Evolutionary conservation across 768 basidiomycete species (phyloP), one percentile per base, ranked within the genome.

Genomic region (Tephrocybe sp.): DNA sequence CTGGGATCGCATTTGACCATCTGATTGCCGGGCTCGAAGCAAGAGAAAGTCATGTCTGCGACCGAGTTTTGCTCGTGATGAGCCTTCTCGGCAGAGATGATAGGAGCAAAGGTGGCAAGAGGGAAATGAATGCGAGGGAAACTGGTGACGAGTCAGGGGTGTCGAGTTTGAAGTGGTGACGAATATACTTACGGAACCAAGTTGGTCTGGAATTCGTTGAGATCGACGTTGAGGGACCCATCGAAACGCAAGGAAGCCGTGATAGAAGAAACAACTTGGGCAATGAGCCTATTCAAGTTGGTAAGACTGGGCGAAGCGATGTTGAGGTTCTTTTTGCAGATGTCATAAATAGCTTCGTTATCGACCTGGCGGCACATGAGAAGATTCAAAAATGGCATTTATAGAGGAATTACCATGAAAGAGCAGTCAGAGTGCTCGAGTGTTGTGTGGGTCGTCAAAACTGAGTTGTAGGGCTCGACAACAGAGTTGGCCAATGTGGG

Each of bases 51-150:
- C 93, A 98, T 98, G 63, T 98, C 95, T 40, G 92, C 84, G 30
- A 98, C 96, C 5, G 93, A 92, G 76, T 98, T 98, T 71, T 93
- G 90, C 69, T 98, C 96, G 63, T 98, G 96, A 61, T 83, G 82
- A 38, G 94, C 96, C 74, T 97, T 98, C 63, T 96, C 94, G 22
- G 86, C 84, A 28, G 93, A 95, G 63, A 98, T 79, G 60, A 98
- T 86, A 28, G 96, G 96, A 1, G 96, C 92, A 66, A 90, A 98
- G 55, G 92, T 95, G 48, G 95, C 94, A 51, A 98, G 83, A 41
- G 96, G 96, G 87, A 98, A 98, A 68, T 98, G 96, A 59, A 98
- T 98, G 65, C 94, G 91, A 51, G 94, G 94, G 86, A 96, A 96
- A 42, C 91, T 93, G 18, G 54, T 27, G 5, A 2, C 22, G 44